phyloP scores from a whole-genome alignment of 2,329 filamentous ascomycete genomes.

The Colletotrichum incanum region DNA sequence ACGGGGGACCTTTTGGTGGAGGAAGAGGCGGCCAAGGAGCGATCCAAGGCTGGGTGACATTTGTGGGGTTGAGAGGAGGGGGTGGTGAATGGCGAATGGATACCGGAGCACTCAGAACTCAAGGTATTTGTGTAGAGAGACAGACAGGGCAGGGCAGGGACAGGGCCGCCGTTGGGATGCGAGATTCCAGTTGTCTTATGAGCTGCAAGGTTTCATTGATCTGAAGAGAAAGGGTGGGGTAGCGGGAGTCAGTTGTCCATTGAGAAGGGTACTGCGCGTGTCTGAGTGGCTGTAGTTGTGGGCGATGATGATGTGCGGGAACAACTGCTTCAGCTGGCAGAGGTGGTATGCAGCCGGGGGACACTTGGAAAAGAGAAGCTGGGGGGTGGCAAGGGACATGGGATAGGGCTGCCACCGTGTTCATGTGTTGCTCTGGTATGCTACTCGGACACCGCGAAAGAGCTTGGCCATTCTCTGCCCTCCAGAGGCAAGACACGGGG shows the following conservation, averaged over 20 bases:
- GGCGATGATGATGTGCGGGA: constrained; percentile 27
- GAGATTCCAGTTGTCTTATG: constrained; percentile 44
- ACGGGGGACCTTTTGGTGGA: constrained; percentile 41
- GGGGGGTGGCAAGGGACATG: constrained; percentile 25
- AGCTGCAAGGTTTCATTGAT: constrained; percentile 43
- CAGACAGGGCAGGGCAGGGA: constrained; percentile 36
- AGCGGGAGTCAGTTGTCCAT: constrained; percentile 32
- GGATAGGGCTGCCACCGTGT: constrained; percentile 29
- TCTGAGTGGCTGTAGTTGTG: constrained; percentile 35
- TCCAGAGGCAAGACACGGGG: constrained; percentile 24
- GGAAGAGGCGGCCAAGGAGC: constrained; percentile 33
- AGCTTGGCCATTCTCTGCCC: constrained; percentile 28
- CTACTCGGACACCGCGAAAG: constrained; percentile 28
- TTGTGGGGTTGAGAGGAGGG: constrained; percentile 41
- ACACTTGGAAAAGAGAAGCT: background rate
- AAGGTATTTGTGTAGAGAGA: constrained; percentile 12
- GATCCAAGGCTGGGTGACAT: constrained; percentile 39
- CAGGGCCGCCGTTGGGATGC: constrained; percentile 43
- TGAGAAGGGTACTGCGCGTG: constrained; percentile 21
- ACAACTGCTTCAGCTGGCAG: constrained; percentile 32
- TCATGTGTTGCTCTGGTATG: constrained; percentile 32
- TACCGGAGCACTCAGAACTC: constrained; percentile 9
- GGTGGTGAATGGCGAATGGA: constrained; percentile 21
- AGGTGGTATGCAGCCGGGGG: constrained; percentile 7
- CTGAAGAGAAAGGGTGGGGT: constrained; percentile 42